A percentile compares a stretch with the other conserved stretches of the same genome.
These are phyloP conservation scores for Alternaria sp. DNA, from an alignment of 2,329 filamentous ascomycete genomes.

Conservation along the genomic window DNA sequence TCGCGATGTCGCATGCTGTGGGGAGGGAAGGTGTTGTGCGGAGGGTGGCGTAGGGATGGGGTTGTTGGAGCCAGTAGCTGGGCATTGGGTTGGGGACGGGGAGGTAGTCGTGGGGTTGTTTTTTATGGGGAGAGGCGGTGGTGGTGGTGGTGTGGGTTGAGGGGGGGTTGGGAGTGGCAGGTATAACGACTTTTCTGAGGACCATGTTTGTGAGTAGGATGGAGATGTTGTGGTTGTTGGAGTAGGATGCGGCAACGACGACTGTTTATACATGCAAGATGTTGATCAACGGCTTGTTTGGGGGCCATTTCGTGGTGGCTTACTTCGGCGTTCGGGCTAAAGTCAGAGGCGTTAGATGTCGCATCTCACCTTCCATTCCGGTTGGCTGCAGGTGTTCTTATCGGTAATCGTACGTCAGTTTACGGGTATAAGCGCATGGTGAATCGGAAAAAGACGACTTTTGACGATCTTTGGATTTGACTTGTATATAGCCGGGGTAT, in stretches of 20 bases:
- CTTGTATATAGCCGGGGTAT: constrained; percentile 9
- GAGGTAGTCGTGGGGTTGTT: constrained; percentile 21
- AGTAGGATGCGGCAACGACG: neutral
- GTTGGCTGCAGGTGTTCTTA: neutral
- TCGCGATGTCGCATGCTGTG: neutral
- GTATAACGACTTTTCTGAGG: neutral
- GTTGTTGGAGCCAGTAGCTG: constrained; percentile 48
- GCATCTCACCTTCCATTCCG: neutral
- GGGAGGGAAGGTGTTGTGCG: constrained; percentile 30
- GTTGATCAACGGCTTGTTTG: neutral
- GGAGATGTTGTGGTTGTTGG: neutral
- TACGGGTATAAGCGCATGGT: neutral
- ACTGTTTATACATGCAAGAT: neutral
- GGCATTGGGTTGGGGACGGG: constrained; percentile 40
- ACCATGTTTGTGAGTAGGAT: neutral
- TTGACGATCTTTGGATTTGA: neutral
- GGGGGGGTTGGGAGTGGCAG: neutral
- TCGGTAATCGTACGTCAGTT: constrained; percentile 21
- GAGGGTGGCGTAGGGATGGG: constrained; percentile 34
- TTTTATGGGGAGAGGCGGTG: neutral
- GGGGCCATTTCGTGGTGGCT: neutral
- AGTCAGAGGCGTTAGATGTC: neutral
- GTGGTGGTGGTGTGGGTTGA: neutral
- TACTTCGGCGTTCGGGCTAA: neutral
- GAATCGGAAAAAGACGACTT: neutral